Evolutionary conservation across 2,329 filamentous ascomycete genomes (phyloP).

Genomic region (Apiospora koreana): DNA sequence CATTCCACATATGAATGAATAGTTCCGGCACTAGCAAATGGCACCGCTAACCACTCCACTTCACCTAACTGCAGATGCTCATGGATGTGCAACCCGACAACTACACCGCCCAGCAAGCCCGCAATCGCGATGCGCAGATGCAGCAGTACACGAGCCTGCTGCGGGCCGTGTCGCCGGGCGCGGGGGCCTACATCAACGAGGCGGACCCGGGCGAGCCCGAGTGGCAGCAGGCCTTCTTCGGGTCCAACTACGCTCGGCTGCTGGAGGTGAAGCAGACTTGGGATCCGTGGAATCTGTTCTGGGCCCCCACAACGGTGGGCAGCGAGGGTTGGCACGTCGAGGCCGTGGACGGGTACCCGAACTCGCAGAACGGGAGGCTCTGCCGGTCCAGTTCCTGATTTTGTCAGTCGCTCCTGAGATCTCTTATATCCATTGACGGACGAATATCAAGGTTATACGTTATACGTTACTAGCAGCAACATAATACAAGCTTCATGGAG

Average conservation of each 20-base stretch:
- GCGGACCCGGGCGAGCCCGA: conserved; percentile 48
- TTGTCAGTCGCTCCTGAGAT: too few relatives aligned
- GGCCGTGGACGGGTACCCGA: conserved; percentile 31
- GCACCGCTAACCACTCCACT: background rate
- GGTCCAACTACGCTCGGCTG: conserved; percentile 43
- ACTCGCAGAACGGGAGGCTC: conserved; percentile 36
- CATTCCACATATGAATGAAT: too few relatives aligned
- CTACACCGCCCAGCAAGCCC: background rate
- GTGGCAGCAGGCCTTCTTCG: conserved; percentile 49
- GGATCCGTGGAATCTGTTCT: conserved; percentile 47
- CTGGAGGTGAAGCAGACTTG: conserved; percentile 47
- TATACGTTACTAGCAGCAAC: too few relatives aligned
- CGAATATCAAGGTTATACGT: too few relatives aligned
- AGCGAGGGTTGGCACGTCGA: conserved; percentile 49
- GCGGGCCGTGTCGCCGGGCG: conserved; percentile 38
- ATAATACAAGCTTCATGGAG: too few relatives aligned
- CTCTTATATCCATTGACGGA: too few relatives aligned
- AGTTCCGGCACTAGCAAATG: too few relatives aligned
- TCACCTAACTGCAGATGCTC: background rate
- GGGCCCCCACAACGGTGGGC: conserved; percentile 42
- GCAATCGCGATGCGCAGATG: conserved; percentile 25
- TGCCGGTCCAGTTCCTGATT: too few relatives aligned
- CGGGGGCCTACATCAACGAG: conserved; percentile 53
- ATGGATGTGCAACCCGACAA: background rate
- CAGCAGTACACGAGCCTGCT: conserved; percentile 21